Conservation (phyloP, 1,284 basidiomycete genomes). For the Singerocomus inundabilis region DNA sequence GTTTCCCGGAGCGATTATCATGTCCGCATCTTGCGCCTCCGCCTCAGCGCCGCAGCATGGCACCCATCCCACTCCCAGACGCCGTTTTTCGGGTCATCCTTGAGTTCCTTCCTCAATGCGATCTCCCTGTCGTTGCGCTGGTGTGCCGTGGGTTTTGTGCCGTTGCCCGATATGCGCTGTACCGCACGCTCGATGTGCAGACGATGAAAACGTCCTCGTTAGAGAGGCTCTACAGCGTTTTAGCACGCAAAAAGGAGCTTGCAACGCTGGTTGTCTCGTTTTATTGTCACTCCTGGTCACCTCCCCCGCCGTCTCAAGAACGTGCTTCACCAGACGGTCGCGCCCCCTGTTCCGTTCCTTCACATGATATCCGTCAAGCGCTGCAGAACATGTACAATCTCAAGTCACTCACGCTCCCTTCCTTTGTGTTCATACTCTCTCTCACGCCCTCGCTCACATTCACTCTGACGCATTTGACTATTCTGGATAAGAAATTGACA, state of each 20-base stretch:
- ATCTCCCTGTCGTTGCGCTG: slow-evolving; percentile 22
- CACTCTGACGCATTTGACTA: slow-evolving; percentile 23
- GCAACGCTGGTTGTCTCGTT: slow-evolving; percentile 27
- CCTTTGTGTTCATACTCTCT: slow-evolving; percentile 24
- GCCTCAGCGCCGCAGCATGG: background rate
- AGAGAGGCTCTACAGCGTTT: slow-evolving; percentile 19
- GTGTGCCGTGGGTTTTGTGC: slow-evolving; percentile 23
- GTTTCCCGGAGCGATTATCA: background rate
- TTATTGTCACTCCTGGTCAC: slow-evolving; percentile 26
- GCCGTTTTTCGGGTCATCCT: slow-evolving; percentile 25
- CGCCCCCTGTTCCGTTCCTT: slow-evolving; percentile 7
- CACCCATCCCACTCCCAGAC: slow-evolving; percentile 17
- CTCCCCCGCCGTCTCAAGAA: too few species aligned
- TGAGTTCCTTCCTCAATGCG: slow-evolving; percentile 15
- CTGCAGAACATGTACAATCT: slow-evolving; percentile 33
- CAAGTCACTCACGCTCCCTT: slow-evolving; percentile 26
- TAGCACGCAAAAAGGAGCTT: slow-evolving; percentile 20
- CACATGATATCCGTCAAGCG: slow-evolving; percentile 22
- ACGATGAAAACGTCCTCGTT: slow-evolving; percentile 10
- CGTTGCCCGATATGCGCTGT: slow-evolving; percentile 22
- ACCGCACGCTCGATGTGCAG: slow-evolving; percentile 24
- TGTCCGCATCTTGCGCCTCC: background rate
- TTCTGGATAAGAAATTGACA: slow-evolving; percentile 29
- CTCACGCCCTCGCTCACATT: slow-evolving; percentile 22
- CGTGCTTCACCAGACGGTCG: slow-evolving; percentile 4